Evolutionary conservation across 441 rosid species (phyloP).

Genomic region (Breynia disticha): DNA sequence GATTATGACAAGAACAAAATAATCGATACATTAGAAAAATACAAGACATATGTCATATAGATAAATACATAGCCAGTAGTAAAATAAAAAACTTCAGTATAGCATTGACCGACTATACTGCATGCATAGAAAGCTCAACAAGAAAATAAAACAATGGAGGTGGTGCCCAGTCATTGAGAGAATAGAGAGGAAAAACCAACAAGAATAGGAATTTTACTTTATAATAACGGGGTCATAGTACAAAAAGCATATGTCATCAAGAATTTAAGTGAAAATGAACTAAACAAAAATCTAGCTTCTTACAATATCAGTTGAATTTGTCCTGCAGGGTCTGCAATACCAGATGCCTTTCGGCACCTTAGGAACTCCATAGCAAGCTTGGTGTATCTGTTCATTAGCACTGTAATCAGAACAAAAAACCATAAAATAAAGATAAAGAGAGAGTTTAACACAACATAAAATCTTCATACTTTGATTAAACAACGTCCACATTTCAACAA

Average conservation of each 20-base stretch:
- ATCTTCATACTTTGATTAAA: slow-evolving; percentile 29
- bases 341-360: slow-evolving; percentile 37
- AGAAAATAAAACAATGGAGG: no score
- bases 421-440: not conserved
- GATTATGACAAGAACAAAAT: not conserved
- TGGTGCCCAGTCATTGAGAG: no score
- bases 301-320: slow-evolving; percentile 32
- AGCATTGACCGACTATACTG: no score
- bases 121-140: no score
- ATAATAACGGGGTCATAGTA: no score
- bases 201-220: no score
- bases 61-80: not conserved
- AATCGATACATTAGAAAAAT: slow-evolving; percentile 2
- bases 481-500: slow-evolving; percentile 36
- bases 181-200: no score
- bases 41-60: not conserved
- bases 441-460: slow-evolving; percentile 11
- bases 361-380: slow-evolving; percentile 47
- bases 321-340: slow-evolving; percentile 45
- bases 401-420: slow-evolving; percentile 1
- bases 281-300: slow-evolving; percentile 15
- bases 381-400: slow-evolving; percentile 35
- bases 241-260: not conserved
- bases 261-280: not conserved
- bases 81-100: not conserved